phyloP scores from a whole-genome alignment of 176 grass and related monocot genomes.

The Avena eriantha region DNA sequence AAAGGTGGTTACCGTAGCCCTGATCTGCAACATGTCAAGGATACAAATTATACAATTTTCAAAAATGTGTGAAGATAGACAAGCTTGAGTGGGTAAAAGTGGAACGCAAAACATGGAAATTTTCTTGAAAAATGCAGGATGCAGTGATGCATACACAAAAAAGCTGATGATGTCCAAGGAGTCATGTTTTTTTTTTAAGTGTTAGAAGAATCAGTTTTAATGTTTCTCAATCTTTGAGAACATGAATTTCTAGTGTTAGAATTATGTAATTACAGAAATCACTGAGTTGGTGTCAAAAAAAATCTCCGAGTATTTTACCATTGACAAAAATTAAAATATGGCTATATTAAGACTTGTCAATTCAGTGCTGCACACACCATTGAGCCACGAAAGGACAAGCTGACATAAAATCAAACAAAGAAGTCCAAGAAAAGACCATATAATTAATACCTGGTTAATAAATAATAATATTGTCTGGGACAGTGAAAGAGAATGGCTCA shows the following conservation, averaged over 20 bases:
- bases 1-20: slow-evolving; percentile 84
- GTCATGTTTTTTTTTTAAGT: background rate
- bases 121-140: background rate
- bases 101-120: background rate
- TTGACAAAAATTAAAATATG: background rate
- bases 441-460: slow-evolving; percentile 83
- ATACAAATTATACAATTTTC: slow-evolving; percentile 1
- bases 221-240: slow-evolving; percentile 27
- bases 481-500: slow-evolving; percentile 89
- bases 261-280: background rate
- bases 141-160: background rate
- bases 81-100: background rate
- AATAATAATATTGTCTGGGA: slow-evolving; percentile 91
- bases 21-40: slow-evolving; percentile 56
- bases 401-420: background rate
- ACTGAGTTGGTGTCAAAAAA: too few relatives aligned
- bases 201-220: slow-evolving; percentile 19
- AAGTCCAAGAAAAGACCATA: background rate
- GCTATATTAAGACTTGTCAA: background rate
- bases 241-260: slow-evolving; percentile 4
- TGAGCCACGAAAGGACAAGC: background rate
- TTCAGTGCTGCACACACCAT: slow-evolving; percentile 12
- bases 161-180: background rate
- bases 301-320: background rate
- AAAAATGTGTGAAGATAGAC: background rate